Conservation (phyloP, 2,329 filamentous ascomycete species). For the Botryotinia calthae region DNA sequence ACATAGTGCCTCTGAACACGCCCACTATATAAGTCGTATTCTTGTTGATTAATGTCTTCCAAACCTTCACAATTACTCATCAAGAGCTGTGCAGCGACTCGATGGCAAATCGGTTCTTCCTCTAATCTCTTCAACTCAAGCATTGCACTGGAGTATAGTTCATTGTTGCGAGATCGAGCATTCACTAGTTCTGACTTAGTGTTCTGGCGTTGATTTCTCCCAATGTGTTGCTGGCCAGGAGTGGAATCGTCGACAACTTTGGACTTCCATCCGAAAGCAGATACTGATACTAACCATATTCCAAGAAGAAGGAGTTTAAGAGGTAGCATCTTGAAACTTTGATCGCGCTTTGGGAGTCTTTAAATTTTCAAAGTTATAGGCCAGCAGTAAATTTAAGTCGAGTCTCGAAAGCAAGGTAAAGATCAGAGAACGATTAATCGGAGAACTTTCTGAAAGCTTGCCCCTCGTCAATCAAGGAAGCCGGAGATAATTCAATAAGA, state of each 20-base stretch:
- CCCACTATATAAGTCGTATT: conserved; percentile 33
- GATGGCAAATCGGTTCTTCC: conserved; percentile 38
- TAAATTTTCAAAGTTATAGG: neutral
- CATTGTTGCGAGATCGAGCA: conserved; percentile 28
- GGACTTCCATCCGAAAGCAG: conserved; percentile 16
- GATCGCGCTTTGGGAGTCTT: neutral
- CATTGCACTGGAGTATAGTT: conserved; percentile 38
- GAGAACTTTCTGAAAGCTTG: neutral
- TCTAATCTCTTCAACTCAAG: conserved; percentile 36
- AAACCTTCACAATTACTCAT: conserved; percentile 38
- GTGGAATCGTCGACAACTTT: conserved; percentile 9
- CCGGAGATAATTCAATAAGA: neutral
- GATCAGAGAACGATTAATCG: neutral
- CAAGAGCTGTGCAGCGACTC: conserved; percentile 37
- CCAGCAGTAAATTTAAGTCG: neutral
- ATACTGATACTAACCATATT: conserved; percentile 1
- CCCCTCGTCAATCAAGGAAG: neutral
- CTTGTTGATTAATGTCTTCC: conserved; percentile 33
- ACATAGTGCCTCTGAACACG: conserved; percentile 46
- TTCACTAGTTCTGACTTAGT: conserved; percentile 29
- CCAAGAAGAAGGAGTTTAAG: neutral
- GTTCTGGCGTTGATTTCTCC: neutral
- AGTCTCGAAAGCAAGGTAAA: neutral
- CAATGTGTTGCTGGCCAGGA: neutral
- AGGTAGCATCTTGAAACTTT: conserved; percentile 3